Conservation (phyloP, 1,284 basidiomycete genomes). For the Amylostereum areolatum region DNA sequence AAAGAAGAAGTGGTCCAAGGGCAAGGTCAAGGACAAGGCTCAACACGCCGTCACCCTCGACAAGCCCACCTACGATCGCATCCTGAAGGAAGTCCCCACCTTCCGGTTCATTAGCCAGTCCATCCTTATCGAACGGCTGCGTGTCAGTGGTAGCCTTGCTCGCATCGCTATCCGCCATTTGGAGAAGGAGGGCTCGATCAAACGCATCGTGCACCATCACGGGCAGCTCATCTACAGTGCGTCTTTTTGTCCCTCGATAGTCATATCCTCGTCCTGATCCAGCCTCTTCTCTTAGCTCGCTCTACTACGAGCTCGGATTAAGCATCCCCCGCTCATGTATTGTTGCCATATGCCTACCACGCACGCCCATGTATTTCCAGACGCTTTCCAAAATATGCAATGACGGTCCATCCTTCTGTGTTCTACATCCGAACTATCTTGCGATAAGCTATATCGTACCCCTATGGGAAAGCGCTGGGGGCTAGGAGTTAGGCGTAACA, state of each 20-base stretch:
- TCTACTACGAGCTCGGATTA: slow-evolving; percentile 60
- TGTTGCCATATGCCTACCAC: slow-evolving; percentile 22
- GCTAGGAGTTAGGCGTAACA: too few relatives aligned
- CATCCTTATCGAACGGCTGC: slow-evolving; percentile 96
- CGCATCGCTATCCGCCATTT: slow-evolving; percentile 91
- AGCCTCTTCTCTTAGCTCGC: slow-evolving; percentile 39
- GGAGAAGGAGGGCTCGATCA: slow-evolving; percentile 94
- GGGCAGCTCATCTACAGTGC: slow-evolving; percentile 91
- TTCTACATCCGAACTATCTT: too few relatives aligned
- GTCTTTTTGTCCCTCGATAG: slow-evolving; percentile 25
- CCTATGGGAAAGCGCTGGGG: too few relatives aligned
- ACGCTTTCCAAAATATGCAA: too few relatives aligned
- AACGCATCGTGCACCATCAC: slow-evolving; percentile 95
- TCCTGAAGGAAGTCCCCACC: slow-evolving; percentile 98
- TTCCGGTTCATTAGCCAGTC: slow-evolving; percentile 99
- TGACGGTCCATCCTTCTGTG: too few relatives aligned
- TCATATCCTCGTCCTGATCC: slow-evolving; percentile 5
- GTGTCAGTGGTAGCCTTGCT: slow-evolving; percentile 94
- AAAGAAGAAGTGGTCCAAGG: slow-evolving; percentile 99
- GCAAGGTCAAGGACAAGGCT: slow-evolving; percentile 99
- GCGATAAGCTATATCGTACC: too few relatives aligned
- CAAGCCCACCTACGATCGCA: slow-evolving; percentile 89
- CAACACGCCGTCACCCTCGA: slow-evolving; percentile 92
- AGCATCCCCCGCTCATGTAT: slow-evolving; percentile 25
- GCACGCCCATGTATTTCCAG: slow-evolving; percentile 36